phyloP scores from a whole-genome alignment of 495 filamentous ascomycete species.

The Penicillium turbatum region DNA sequence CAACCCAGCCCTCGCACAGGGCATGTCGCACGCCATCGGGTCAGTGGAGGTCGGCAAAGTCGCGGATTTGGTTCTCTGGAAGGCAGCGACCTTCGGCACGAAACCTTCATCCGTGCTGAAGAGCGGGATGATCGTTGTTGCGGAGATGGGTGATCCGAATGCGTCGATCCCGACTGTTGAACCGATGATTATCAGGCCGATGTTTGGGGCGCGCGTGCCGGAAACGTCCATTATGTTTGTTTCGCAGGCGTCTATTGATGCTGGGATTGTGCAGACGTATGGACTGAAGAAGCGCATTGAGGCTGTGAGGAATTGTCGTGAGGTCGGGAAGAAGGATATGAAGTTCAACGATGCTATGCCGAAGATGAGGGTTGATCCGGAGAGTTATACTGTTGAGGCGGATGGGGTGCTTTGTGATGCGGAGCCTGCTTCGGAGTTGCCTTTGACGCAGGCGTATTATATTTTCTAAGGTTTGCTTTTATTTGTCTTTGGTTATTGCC shows the following conservation, averaged over 20 bases:
- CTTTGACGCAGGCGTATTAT: constrained; percentile 77
- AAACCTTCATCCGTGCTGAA: constrained; percentile 85
- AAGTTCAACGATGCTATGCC: constrained; percentile 87
- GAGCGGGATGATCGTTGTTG: constrained; percentile 79
- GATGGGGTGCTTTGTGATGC: constrained; percentile 74
- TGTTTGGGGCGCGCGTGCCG: constrained; percentile 78
- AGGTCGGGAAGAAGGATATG: constrained; percentile 86
- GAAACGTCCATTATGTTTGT: constrained; percentile 78
- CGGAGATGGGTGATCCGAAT: constrained; percentile 96
- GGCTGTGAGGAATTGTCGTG: constrained; percentile 74
- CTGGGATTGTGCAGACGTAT: constrained; percentile 63
- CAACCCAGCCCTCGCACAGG: constrained; percentile 92
- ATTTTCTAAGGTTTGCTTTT: constrained; percentile 65
- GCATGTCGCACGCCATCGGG: constrained; percentile 86
- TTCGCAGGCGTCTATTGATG: constrained; percentile 63
- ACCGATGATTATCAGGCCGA: constrained; percentile 78
- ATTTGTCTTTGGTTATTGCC: no score
- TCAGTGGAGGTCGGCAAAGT: constrained; percentile 87
- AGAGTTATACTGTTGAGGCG: constrained; percentile 85
- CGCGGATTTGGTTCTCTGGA: constrained; percentile 90
- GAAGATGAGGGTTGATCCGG: constrained; percentile 90
- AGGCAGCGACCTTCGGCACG: constrained; percentile 77
- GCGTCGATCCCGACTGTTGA: constrained; percentile 89
- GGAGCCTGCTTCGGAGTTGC: constrained; percentile 67
- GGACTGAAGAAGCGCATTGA: constrained; percentile 76